Conservation (phyloP, 2,329 filamentous ascomycete species). For the Claviceps pusilla region DNA sequence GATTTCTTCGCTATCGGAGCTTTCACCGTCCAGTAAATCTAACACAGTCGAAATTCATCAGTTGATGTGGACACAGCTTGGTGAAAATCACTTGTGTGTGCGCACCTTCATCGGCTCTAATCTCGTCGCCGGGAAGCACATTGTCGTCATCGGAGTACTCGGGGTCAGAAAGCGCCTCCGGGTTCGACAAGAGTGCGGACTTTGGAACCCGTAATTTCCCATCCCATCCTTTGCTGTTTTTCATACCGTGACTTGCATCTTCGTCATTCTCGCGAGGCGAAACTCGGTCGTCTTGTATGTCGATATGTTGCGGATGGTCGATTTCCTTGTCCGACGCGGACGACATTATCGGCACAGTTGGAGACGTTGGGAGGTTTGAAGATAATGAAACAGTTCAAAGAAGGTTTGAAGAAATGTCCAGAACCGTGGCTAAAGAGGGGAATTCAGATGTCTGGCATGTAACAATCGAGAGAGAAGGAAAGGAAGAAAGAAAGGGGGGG, state of each 20-base stretch:
- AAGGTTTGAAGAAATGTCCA: not conserved
- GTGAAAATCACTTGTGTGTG: conserved; percentile 1
- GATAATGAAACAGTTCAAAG: not conserved
- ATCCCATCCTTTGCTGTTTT: conserved; percentile 62
- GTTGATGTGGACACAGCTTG: not conserved
- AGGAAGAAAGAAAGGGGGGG: not conserved
- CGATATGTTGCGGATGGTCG: conserved; percentile 29
- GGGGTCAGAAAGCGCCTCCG: conserved; percentile 68
- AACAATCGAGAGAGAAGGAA: not conserved
- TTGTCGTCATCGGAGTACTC: conserved; percentile 67
- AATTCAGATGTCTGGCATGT: not conserved
- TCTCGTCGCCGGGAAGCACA: conserved; percentile 55
- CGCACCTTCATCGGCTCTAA: conserved; percentile 67
- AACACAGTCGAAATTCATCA: conserved; percentile 8
- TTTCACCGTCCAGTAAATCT: conserved; percentile 49
- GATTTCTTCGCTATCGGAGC: conserved; percentile 56
- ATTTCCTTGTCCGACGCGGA: conserved; percentile 24
- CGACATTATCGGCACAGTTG: not conserved
- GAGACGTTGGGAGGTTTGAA: not conserved
- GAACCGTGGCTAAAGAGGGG: not conserved
- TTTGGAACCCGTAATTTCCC: conserved; percentile 65
- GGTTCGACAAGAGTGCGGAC: conserved; percentile 48
- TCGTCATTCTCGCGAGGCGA: conserved; percentile 23
- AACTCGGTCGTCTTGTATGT: conserved; percentile 29
- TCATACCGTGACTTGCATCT: conserved; percentile 32